These are phyloP conservation scores for Thielaviopsis ethacetica DNA, from an alignment of 2,329 filamentous ascomycete genomes.

Conservation along the genomic window DNA sequence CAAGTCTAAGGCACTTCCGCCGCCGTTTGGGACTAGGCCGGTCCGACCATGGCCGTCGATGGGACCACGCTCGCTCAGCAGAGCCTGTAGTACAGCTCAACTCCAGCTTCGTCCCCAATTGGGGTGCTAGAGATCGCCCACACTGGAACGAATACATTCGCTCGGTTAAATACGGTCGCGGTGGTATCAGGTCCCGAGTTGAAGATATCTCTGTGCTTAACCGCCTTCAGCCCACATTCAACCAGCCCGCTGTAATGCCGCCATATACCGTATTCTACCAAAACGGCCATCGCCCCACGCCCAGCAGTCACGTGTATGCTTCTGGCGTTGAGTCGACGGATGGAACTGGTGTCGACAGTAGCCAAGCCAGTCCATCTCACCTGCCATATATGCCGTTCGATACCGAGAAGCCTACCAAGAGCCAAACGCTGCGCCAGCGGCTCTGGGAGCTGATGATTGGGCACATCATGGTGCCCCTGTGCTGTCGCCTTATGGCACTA, in stretches of 20 bases:
- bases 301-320: not conserved
- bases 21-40: constrained; percentile 9
- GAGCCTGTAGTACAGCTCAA: constrained; percentile 34
- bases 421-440: constrained; percentile 30
- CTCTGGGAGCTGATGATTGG: constrained; percentile 55
- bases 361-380: constrained; percentile 13
- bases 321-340: constrained; percentile 14
- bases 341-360: constrained; percentile 3
- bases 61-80: constrained; percentile 42
- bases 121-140: constrained; percentile 13
- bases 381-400: constrained; percentile 5
- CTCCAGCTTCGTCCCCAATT: constrained; percentile 4
- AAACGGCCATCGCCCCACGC: constrained; percentile 9
- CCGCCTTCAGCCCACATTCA: constrained; percentile 31
- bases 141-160: constrained; percentile 37
- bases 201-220: constrained; percentile 29
- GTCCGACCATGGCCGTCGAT: constrained; percentile 33
- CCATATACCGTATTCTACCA: constrained; percentile 16
- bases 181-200: constrained; percentile 31
- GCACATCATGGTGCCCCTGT: constrained; percentile 70
- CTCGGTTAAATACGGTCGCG: constrained; percentile 21
- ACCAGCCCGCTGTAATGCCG: constrained; percentile 20
- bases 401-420: constrained; percentile 16
- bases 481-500: constrained; percentile 69
- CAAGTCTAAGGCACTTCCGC: constrained; percentile 5